Evolutionary conservation across 2,329 filamentous ascomycete genomes (phyloP).

Genomic region (Trichoderma guizhouense): DNA sequence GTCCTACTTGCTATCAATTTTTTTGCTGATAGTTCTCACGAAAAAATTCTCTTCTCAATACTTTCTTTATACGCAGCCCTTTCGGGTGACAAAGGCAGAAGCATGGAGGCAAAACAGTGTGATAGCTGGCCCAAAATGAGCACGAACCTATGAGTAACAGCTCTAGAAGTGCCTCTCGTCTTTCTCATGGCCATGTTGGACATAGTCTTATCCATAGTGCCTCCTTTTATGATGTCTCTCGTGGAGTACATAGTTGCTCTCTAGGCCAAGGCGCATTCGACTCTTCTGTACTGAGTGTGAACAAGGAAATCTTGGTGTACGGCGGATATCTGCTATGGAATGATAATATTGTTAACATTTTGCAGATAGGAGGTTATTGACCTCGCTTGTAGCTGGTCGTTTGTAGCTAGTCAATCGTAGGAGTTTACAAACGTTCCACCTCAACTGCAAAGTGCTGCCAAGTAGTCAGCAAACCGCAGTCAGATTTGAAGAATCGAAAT

Average conservation of each 20-base stretch:
- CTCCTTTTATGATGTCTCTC: background rate
- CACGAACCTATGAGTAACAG: background rate
- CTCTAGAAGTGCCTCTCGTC: background rate
- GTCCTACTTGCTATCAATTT: too few species aligned
- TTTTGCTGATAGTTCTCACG: background rate
- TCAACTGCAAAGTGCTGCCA: background rate
- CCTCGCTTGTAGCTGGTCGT: background rate
- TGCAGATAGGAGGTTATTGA: background rate
- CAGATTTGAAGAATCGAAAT: background rate
- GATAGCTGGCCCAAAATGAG: background rate
- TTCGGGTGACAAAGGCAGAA: background rate
- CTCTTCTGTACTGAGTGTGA: background rate
- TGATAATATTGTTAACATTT: background rate
- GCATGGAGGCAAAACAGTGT: background rate
- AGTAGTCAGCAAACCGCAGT: background rate
- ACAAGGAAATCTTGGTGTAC: background rate
- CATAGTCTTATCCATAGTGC: background rate
- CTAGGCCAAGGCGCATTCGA: background rate
- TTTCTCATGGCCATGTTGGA: background rate
- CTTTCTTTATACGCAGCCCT: background rate
- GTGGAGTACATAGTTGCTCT: background rate
- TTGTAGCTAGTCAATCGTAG: background rate
- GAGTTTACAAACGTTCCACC: background rate
- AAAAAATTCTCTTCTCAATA: background rate
- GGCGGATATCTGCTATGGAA: background rate